These are phyloP conservation scores for Pogostemon cablin DNA, from an alignment of 257 asterid genomes.

Conservation along the genomic window DNA sequence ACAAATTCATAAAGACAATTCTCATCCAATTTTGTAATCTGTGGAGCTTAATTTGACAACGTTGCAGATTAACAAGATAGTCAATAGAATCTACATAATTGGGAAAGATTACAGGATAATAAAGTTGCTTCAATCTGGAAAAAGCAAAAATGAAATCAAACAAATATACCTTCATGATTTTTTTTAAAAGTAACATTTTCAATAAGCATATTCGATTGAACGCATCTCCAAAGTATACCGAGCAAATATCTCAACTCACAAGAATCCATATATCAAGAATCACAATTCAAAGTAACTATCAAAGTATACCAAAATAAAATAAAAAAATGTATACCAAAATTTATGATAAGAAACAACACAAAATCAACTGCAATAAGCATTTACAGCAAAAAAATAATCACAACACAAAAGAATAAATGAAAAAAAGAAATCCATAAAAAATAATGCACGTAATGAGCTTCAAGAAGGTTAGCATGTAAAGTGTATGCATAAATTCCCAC, in stretches of 20 bases:
- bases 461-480: neutral
- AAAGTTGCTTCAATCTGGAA: constrained; percentile 9
- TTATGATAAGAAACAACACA: neutral
- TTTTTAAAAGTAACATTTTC: neutral
- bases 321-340: neutral
- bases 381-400: neutral
- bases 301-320: constrained; percentile 4
- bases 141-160: neutral
- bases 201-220: neutral
- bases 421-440: neutral
- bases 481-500: constrained; percentile 30
- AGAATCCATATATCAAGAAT: constrained; percentile 8
- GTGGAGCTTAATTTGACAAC: constrained; percentile 13
- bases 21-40: neutral
- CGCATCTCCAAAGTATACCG: neutral
- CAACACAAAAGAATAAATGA: neutral
- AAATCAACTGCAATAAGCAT: neutral
- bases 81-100: constrained; percentile 1
- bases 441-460: constrained; percentile 2
- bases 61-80: neutral
- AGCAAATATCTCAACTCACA: neutral
- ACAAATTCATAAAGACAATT: neutral
- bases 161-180: too few relatives aligned
- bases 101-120: constrained; percentile 12
- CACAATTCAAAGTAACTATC: constrained; percentile 19